Percentiles rank a stretch among this genome's conserved stretches.
phyloP scores from a whole-genome alignment of 2,329 filamentous ascomycete genomes.

The Magnaporthiopsis rhizophila region DNA sequence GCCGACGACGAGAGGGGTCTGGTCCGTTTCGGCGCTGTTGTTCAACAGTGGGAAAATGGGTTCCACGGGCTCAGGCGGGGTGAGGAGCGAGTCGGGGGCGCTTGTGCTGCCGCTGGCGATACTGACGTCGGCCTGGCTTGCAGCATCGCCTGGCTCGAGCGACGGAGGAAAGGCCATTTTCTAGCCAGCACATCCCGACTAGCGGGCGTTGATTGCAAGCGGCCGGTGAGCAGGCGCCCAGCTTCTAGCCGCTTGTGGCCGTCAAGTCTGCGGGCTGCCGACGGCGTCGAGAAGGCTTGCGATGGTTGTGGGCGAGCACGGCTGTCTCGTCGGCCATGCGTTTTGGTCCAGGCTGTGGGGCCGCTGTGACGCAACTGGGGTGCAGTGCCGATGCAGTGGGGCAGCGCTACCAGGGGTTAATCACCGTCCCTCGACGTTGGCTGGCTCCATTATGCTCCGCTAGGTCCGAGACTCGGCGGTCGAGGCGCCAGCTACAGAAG shows the following conservation, averaged over 20 bases:
- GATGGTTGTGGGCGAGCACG: neutral
- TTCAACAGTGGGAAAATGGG: constrained; percentile 32
- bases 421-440: too few species aligned
- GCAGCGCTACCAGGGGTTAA: too few species aligned
- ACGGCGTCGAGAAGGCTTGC: neutral
- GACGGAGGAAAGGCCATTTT: constrained; percentile 4
- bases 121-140: constrained; percentile 12
- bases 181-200: constrained; percentile 5
- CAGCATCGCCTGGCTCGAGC: constrained; percentile 10
- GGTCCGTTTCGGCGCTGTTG: constrained; percentile 32
- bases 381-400: too few species aligned
- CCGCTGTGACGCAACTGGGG: neutral
- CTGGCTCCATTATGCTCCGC: too few species aligned
- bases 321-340: neutral
- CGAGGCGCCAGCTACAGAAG: too few species aligned
- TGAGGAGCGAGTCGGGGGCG: constrained; percentile 1
- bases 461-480: too few species aligned
- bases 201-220: neutral
- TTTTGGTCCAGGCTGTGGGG: neutral
- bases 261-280: neutral
- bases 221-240: neutral
- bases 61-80: constrained; percentile 6
- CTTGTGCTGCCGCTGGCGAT: constrained; percentile 1
- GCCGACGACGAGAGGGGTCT: constrained; percentile 21
- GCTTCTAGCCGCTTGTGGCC: neutral